These are phyloP conservation scores for Phytophthora vignae DNA, from an alignment of 352 stramenopile species.

Conservation along the genomic window DNA sequence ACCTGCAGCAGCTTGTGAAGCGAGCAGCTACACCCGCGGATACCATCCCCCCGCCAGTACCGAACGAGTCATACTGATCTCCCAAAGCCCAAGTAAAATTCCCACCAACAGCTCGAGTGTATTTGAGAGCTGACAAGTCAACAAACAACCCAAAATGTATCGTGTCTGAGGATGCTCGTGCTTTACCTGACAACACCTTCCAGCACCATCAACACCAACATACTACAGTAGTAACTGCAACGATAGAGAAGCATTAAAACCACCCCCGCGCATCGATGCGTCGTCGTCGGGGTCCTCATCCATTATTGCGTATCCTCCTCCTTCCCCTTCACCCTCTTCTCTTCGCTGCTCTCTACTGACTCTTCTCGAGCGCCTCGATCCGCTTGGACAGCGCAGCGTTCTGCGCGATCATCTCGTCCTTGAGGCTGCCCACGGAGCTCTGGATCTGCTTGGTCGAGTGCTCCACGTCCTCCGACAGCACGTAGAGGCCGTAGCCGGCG, in stretches of 20 bases:
- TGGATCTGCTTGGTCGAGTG: conserved; percentile 79
- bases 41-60: neutral
- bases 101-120: conserved; percentile 11
- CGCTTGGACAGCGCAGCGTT: conserved; percentile 77
- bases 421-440: conserved; percentile 64
- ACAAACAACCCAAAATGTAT: neutral
- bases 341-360: conserved; percentile 40
- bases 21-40: conserved; percentile 15
- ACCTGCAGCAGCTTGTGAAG: conserved; percentile 59
- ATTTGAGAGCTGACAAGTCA: conserved; percentile 12
- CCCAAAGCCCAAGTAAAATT: conserved; percentile 17
- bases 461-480: conserved; percentile 77
- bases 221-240: neutral
- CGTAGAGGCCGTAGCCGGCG: conserved; percentile 70
- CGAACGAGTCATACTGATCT: conserved; percentile 10
- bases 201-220: neutral
- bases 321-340: neutral
- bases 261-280: neutral
- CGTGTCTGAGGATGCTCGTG: neutral
- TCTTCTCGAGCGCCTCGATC: conserved; percentile 80
- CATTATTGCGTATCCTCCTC: conserved; percentile 18
- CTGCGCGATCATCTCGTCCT: conserved; percentile 74
- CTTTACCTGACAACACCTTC: neutral
- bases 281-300: conserved; percentile 18
- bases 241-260: conserved; percentile 24